Percentiles rank a stretch among this genome's conserved stretches.
phyloP scores from a whole-genome alignment of 306 rosid species.

The Betula pendula region DNA sequence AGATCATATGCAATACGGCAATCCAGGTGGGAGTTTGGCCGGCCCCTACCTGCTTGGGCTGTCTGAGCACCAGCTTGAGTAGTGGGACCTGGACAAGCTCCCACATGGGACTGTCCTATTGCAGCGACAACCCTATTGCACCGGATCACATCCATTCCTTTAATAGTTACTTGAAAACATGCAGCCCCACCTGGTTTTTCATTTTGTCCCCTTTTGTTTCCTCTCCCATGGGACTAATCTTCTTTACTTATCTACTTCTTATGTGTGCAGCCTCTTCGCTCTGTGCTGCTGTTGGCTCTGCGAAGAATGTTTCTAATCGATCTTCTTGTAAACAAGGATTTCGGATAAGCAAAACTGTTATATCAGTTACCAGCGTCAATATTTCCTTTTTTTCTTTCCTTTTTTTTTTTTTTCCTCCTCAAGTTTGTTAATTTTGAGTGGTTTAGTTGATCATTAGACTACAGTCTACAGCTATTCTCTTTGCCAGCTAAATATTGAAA shows the following conservation, averaged over 20 bases:
- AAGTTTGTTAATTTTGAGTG: not conserved
- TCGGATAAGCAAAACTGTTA: slow-evolving; percentile 1
- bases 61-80: too few relatives aligned
- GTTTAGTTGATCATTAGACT: not conserved
- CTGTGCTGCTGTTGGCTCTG: slow-evolving; percentile 91
- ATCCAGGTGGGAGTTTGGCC: too few relatives aligned
- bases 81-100: too few relatives aligned
- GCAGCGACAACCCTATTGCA: too few relatives aligned
- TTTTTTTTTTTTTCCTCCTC: not conserved
- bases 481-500: not conserved
- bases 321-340: not conserved
- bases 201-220: not conserved
- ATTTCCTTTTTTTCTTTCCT: not conserved
- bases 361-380: slow-evolving; percentile 14
- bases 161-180: not conserved
- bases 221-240: not conserved
- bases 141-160: not conserved
- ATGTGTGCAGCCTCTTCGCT: slow-evolving; percentile 69
- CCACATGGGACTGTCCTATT: too few relatives aligned
- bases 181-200: not conserved
- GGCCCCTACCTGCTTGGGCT: too few relatives aligned
- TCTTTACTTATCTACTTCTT: slow-evolving; percentile 17
- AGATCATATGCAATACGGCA: too few relatives aligned
- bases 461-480: not conserved
- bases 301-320: slow-evolving; percentile 55